Percentiles rank a stretch among this genome's conserved stretches.
Evolutionary conservation across 148 eudicot genomes (phyloP).

Genomic region (Gaultheria prostrata): DNA sequence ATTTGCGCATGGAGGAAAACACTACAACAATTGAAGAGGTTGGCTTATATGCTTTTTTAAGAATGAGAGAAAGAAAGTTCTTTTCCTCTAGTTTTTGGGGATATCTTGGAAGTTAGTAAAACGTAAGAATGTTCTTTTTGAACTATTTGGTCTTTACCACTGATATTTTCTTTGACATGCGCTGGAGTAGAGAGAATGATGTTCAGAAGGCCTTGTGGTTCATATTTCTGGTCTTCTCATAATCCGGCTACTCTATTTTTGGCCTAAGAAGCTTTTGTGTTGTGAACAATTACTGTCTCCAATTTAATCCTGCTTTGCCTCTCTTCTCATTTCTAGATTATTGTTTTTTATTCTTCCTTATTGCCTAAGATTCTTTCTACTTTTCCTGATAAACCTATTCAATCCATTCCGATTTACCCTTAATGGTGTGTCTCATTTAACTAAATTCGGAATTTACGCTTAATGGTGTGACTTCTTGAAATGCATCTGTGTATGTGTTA

Average conservation of each 20-base stretch:
- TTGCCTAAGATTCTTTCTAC: not conserved
- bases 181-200: not conserved
- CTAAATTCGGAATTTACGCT: not conserved
- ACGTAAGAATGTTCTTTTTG: not conserved
- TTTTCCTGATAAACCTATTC: not conserved
- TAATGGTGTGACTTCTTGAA: not conserved
- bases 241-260: not conserved
- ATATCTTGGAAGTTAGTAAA: conserved; percentile 6
- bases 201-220: not conserved
- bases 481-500: not conserved
- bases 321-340: not conserved
- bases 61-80: not conserved
- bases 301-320: not conserved
- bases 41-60: conserved; percentile 7
- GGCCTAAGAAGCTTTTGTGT: not conserved
- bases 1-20: conserved; percentile 79
- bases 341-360: not conserved
- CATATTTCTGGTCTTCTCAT: not conserved
- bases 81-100: not conserved
- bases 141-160: not conserved
- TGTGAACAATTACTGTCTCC: not conserved
- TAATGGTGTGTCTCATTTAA: not conserved
- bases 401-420: not conserved
- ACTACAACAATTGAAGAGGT: conserved; percentile 82
- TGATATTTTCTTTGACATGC: not conserved